Base-by-base conservation (phyloP, 805 yeast species). In the Zygoascus ofunaensis region DNA sequence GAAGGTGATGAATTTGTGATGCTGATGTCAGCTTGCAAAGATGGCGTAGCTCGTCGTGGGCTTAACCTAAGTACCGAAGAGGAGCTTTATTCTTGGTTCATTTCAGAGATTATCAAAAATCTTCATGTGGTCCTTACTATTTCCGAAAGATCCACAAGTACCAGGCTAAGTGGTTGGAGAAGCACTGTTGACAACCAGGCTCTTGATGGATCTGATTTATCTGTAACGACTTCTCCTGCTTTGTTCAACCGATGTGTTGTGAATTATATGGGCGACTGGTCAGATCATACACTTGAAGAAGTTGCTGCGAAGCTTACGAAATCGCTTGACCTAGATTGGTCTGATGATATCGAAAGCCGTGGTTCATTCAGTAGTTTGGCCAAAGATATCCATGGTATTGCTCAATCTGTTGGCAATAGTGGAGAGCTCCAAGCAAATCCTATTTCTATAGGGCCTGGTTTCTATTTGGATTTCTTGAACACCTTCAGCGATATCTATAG, bases 201-300 rank as follows among this genome's bases (percentile, higher is more conserved):
- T 26, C 7, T 12, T 26, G 10, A 26, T 26, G 30, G 7, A 7
- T 26, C 12, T 7, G 30, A 26, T 26, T 8, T 26, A 12, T 26
- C 30, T 8, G 30, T 26, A 12, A 69, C 81, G 2, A 69, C 87
- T 0, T 89, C 96, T 0, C 95, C 96, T 0, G 97, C 97, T 0
- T 64, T 89, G 28, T 80, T 86, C 62, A 89, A 89, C 56, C 68
- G 97, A 56, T 89, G 97, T 67, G 94, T 86, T 1, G 62, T 90
- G 33, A 77, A 81, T 55, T 85, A 90, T 87, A 78, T 87, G 81
- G 95, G 95, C 3, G 77, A 77, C 43, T 89, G 97, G 96, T 69
- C 80, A 0, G 47, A 52, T 3, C 47, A 55, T 0, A 64, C 87
- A 0, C 59, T 80, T 40, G 43, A 49, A 4, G 75, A 76, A 41